phyloP scores from a whole-genome alignment of 164 flowering plant species.

The Tetrastigma voinierianum region DNA sequence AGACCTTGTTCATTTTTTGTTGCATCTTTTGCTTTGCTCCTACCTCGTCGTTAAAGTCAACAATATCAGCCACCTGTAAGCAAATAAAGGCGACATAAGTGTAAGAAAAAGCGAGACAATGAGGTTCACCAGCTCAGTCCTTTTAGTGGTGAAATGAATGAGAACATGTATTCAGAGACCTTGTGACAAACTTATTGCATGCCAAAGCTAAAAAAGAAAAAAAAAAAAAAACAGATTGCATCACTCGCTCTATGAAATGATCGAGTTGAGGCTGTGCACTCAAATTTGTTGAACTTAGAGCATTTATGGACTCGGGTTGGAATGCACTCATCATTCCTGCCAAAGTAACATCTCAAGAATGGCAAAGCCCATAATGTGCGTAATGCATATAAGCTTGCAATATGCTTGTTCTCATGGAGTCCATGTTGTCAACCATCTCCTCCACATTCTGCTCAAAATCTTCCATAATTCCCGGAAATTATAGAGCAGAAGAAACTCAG shows the following conservation, averaged over 20 bases:
- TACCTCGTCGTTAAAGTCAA: conserved; percentile 48
- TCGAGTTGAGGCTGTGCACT: conserved; percentile 62
- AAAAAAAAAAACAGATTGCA: conserved; percentile 1
- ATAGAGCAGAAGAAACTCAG: conserved; percentile 68
- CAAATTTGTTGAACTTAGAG: conserved; percentile 61
- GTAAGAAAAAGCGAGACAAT: no score
- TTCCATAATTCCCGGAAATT: conserved; percentile 48
- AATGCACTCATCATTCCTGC: conserved; percentile 61
- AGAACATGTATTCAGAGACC: no score
- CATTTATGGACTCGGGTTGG: conserved; percentile 56
- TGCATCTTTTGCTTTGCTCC: conserved; percentile 57
- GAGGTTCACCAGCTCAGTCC: no score
- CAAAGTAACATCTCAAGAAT: conserved; percentile 62
- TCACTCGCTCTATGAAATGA: conserved; percentile 63
- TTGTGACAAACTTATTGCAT: no score
- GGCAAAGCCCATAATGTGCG: conserved; percentile 74
- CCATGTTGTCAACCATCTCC: conserved; percentile 63
- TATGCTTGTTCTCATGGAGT: conserved; percentile 67
- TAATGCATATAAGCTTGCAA: conserved; percentile 58
- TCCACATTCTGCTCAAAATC: conserved; percentile 81
- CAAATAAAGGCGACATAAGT: neutral
- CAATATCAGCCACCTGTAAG: conserved; percentile 53
- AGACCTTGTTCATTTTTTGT: conserved; percentile 43
- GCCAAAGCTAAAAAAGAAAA: neutral
- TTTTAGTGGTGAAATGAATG: no score